Conservation (phyloP, 2,329 filamentous ascomycete genomes). For the Neophaeococcomyces mojaviensis region DNA sequence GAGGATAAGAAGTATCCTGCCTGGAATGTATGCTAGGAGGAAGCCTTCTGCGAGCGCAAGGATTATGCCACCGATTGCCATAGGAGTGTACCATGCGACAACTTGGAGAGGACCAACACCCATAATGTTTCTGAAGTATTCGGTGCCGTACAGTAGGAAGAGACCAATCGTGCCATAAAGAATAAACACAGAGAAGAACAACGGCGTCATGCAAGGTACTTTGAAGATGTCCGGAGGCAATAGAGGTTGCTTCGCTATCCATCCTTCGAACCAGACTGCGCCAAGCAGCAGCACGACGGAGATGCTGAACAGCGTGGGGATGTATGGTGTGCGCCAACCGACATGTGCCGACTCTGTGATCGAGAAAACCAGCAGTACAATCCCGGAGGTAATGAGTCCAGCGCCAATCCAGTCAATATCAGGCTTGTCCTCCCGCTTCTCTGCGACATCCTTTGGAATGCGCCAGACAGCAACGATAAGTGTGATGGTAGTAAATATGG, state of each 20-base stretch:
- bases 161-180: constrained; percentile 62
- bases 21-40: constrained; percentile 59
- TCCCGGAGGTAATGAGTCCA: constrained; percentile 53
- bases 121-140: constrained; percentile 60
- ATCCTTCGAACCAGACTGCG: constrained; percentile 65
- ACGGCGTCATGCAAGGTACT: constrained; percentile 59
- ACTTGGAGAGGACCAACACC: constrained; percentile 53
- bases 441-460: constrained; percentile 42
- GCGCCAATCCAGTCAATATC: constrained; percentile 65
- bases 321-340: constrained; percentile 67
- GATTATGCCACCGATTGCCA: constrained; percentile 60
- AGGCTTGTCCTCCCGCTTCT: constrained; percentile 32
- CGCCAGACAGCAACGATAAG: constrained; percentile 38
- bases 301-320: constrained; percentile 56
- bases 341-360: constrained; percentile 67
- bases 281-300: constrained; percentile 53
- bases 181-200: constrained; percentile 56
- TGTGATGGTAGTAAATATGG: constrained; percentile 44
- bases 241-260: constrained; percentile 60
- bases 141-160: constrained; percentile 61
- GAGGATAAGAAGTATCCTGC: constrained; percentile 55
- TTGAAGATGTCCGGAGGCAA: constrained; percentile 62
- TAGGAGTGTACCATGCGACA: constrained; percentile 61
- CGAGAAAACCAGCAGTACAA: constrained; percentile 65
- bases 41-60: constrained; percentile 57